Base-by-base conservation (phyloP, 2,329 filamentous ascomycete genomes). In the Sarocladium oryzae region DNA sequence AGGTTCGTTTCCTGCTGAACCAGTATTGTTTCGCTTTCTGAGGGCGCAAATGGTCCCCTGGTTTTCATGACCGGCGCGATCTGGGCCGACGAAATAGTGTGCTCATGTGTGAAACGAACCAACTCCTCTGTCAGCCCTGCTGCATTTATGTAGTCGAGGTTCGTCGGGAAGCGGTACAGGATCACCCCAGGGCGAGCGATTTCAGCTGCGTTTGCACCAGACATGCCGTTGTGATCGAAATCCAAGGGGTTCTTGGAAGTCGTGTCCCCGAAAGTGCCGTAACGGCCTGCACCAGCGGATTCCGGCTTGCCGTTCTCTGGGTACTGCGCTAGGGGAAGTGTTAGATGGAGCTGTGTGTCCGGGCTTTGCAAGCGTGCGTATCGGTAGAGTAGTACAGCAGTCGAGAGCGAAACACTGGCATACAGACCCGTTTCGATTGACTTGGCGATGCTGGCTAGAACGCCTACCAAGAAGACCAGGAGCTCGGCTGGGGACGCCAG, bases 121-220 rank as follows among this genome's bases (percentile, higher is more conserved):
- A 95, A 75, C 61, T 89, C 81, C 61, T 96, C 90, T 52, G 96
- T 81, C 56, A 95, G 90, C 64, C 89, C 85, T 61, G 89, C 89
- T 18, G 90, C 90, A 60, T 96, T 99, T 54, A 92, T 89, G 62
- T 97, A 99, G 69, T 93, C 95, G 76, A 95, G 96, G 38, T 91
- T 89, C 70, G 97, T 92, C 0, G 87, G 84, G 68, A 96, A 96
- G 40, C 92, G 84, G 72, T 95, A 97, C 62, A 97, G 95, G 69
- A 97, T 95, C 57, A 99, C 79, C 50, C 93, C 93, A 0, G 92
- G 92, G 61, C 93, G 89, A 9, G 24, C n/a, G 8, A 10, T 4
- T 20, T 11, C 11, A 4, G 21, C 21, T 28, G 40, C 21, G 8
- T 40, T 40, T 7, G n/a, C 18, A 40, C n/a, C 18, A 13, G 5